Percentiles rank a stretch among this genome's conserved stretches.
Evolutionary conservation across 176 grass and related monocot genomes (phyloP).

Genomic region (Carex myosuroides): DNA sequence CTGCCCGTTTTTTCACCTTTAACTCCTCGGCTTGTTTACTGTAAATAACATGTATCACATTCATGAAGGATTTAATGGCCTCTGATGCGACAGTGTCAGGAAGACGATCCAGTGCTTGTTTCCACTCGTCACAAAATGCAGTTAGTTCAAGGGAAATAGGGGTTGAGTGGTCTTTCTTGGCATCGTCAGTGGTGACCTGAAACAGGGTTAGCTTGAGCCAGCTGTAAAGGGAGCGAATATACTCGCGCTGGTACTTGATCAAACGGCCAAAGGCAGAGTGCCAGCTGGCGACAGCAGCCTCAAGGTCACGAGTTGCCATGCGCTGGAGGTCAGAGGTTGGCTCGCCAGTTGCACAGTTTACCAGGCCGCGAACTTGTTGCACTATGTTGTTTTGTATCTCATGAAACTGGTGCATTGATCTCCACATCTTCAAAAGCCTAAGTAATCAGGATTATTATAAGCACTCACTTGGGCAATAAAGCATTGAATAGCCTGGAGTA

Average conservation of each 20-base stretch:
- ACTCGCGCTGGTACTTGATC: constrained; percentile 79
- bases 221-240: constrained; percentile 67
- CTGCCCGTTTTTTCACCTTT: constrained; percentile 78
- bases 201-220: constrained; percentile 91
- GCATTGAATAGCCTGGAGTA: too few species aligned
- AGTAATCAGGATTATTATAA: constrained; percentile 2
- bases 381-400: constrained; percentile 84
- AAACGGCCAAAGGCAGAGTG: constrained; percentile 86
- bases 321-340: constrained; percentile 88
- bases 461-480: background rate
- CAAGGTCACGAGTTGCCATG: constrained; percentile 80
- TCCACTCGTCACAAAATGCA: constrained; percentile 95
- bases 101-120: constrained; percentile 89
- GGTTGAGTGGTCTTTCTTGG: constrained; percentile 51
- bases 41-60: constrained; percentile 87
- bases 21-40: constrained; percentile 88
- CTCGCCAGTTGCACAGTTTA: constrained; percentile 58
- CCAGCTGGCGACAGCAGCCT: constrained; percentile 81
- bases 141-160: constrained; percentile 65
- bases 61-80: constrained; percentile 90
- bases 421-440: constrained; percentile 94
- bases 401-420: constrained; percentile 88
- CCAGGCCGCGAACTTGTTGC: constrained; percentile 86
- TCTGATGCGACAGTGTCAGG: constrained; percentile 89
- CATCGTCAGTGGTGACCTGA: constrained; percentile 50